phyloP scores from a whole-genome alignment of 2,329 filamentous ascomycete genomes.

The Fusarium begoniae region DNA sequence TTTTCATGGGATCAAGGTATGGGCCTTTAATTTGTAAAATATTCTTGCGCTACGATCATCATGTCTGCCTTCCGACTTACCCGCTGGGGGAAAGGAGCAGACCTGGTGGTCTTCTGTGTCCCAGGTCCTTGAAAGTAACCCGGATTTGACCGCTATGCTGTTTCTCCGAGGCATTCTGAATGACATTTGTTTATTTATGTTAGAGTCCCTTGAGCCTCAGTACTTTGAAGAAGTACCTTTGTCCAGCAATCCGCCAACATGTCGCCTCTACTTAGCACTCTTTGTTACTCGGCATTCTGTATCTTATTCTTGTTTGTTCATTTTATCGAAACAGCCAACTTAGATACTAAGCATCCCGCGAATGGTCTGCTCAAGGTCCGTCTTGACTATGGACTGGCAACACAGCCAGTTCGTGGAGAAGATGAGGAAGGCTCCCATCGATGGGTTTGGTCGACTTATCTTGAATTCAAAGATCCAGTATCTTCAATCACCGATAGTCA shows the following conservation, averaged over 20 bases:
- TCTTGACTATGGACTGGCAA: neutral
- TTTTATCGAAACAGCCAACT: neutral
- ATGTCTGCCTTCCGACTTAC: neutral
- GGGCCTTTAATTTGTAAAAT: neutral
- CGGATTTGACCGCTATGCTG: neutral
- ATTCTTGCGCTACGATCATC: accelerated
- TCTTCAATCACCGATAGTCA: neutral
- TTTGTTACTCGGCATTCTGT: neutral
- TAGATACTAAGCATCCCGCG: neutral
- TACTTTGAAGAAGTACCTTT: neutral
- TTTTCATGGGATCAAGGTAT: accelerated
- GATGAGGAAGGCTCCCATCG: neutral
- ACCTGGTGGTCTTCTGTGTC: neutral
- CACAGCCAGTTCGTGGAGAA: neutral
- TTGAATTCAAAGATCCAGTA: neutral
- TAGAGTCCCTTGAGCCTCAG: neutral
- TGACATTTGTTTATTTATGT: neutral
- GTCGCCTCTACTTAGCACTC: neutral
- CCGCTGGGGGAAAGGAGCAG: neutral
- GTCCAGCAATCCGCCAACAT: neutral
- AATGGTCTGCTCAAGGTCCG: neutral
- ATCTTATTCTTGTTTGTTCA: neutral
- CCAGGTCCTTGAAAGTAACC: neutral
- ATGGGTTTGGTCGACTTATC: neutral
- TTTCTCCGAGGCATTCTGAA: neutral